These are phyloP conservation scores for Emergomyces orientalis DNA, from an alignment of 2,329 filamentous ascomycete genomes.

Conservation along the genomic window DNA sequence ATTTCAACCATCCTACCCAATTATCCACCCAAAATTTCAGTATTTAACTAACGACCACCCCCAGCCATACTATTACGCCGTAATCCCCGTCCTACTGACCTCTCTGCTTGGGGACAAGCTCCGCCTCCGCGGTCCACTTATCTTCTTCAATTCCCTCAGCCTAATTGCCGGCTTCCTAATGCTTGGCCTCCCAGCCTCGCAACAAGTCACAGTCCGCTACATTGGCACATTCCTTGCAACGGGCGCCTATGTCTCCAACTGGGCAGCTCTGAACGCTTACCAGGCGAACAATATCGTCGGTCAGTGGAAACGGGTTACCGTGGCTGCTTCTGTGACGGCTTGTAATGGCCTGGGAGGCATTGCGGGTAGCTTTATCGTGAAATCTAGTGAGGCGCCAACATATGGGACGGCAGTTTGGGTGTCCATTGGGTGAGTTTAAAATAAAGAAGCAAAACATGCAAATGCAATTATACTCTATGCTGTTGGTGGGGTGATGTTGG, in stretches of 20 bases:
- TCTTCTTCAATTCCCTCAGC: slow-evolving; percentile 54
- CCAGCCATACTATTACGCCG: slow-evolving; percentile 56
- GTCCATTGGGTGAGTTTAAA: slow-evolving; percentile 44
- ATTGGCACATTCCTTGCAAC: slow-evolving; percentile 57
- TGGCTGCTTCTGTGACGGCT: slow-evolving; percentile 51
- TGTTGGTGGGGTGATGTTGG: neutral
- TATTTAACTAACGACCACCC: slow-evolving; percentile 6
- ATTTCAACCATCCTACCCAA: neutral
- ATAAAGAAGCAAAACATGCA: neutral
- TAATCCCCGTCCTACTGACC: slow-evolving; percentile 54
- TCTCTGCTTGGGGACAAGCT: slow-evolving; percentile 54
- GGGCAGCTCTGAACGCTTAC: slow-evolving; percentile 57
- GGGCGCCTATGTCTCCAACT: slow-evolving; percentile 59
- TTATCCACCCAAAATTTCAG: neutral
- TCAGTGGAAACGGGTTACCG: slow-evolving; percentile 57
- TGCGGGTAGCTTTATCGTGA: slow-evolving; percentile 57
- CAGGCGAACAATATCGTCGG: slow-evolving; percentile 54
- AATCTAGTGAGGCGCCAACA: slow-evolving; percentile 50
- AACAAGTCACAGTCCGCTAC: slow-evolving; percentile 53
- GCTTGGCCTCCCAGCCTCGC: slow-evolving; percentile 48
- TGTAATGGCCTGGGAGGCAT: slow-evolving; percentile 56
- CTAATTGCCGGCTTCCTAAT: slow-evolving; percentile 56
- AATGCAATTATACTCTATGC: neutral
- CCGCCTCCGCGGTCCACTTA: slow-evolving; percentile 52
- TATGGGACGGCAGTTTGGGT: slow-evolving; percentile 60